A percentile compares a stretch with the other conserved stretches of the same genome.
Conservation (phyloP, 106 monocot species). For the Posidonia australis region DNA sequence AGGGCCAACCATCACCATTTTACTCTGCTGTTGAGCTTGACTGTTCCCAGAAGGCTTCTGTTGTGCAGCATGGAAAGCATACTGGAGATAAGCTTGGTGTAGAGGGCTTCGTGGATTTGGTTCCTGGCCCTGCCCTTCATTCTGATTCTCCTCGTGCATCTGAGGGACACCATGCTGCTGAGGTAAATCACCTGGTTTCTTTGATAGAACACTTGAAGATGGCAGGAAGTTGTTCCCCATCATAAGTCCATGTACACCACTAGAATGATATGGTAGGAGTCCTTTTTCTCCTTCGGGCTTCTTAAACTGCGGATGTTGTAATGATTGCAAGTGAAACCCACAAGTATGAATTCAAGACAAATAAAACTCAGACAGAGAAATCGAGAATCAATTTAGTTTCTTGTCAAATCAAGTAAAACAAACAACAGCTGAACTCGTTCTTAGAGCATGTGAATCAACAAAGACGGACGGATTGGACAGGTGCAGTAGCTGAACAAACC, state of each 20-base stretch:
- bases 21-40: slow-evolving; percentile 43
- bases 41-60: slow-evolving; percentile 53
- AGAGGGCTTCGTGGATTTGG: slow-evolving; percentile 39
- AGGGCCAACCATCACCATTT: slow-evolving; percentile 21
- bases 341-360: neutral
- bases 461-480: too few relatives aligned
- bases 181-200: slow-evolving; percentile 25
- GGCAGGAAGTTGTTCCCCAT: slow-evolving; percentile 30
- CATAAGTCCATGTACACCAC: slow-evolving; percentile 44
- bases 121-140: slow-evolving; percentile 28
- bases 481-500: too few relatives aligned
- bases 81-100: slow-evolving; percentile 66
- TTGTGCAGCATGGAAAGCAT: slow-evolving; percentile 53
- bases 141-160: slow-evolving; percentile 27
- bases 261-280: slow-evolving; percentile 24
- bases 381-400: neutral
- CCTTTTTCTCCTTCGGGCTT: slow-evolving; percentile 52
- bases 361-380: neutral
- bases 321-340: slow-evolving; percentile 3
- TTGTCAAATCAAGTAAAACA: neutral
- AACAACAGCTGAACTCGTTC: neutral
- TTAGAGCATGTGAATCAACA: too few relatives aligned
- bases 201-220: slow-evolving; percentile 35
- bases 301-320: slow-evolving; percentile 30
- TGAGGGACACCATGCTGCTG: slow-evolving; percentile 20